A percentile compares a stretch with the other conserved stretches of the same genome.
Conservation (phyloP, 192 early-diverging fungal species). For the Rhizoclosmatium globosum region DNA sequence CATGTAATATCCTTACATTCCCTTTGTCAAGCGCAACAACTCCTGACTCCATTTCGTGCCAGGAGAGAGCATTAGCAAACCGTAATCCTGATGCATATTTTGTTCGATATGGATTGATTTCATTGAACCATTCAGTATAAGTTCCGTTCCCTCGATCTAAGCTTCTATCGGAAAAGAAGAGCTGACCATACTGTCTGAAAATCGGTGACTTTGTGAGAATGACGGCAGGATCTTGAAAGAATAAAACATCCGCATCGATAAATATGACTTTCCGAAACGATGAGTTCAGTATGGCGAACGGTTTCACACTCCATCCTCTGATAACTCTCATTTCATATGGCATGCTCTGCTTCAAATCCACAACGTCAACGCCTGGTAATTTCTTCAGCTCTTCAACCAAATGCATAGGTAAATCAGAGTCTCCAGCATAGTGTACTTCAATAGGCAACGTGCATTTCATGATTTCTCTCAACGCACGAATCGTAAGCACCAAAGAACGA, state of each 20-base stretch:
- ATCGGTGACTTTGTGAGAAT: conserved; percentile 47
- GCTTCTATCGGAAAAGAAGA: conserved; percentile 70
- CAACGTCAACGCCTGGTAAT: conserved; percentile 12
- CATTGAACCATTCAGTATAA: conserved; percentile 52
- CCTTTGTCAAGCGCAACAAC: conserved; percentile 22
- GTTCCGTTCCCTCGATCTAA: not conserved
- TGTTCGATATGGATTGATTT: conserved; percentile 41
- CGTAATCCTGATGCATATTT: not conserved
- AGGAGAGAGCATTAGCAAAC: not conserved
- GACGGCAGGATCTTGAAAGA: conserved; percentile 9
- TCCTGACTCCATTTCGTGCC: conserved; percentile 6
- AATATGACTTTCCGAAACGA: conserved; percentile 12
- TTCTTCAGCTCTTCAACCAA: not conserved
- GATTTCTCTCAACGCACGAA: conserved; percentile 6
- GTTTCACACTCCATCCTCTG: conserved; percentile 1
- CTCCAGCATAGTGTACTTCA: conserved; percentile 60
- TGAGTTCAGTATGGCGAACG: conserved; percentile 19
- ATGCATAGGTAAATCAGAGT: conserved; percentile 4
- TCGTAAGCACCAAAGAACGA: not conserved
- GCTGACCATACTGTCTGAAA: conserved; percentile 53
- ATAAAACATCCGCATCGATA: conserved; percentile 24
- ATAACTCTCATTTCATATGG: not conserved
- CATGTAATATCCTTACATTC: not conserved
- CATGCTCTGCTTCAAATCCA: conserved; percentile 42
- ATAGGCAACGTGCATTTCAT: conserved; percentile 63